Conservation (phyloP, 306 rosid genomes). For the Herpetospermum pedunculosum region DNA sequence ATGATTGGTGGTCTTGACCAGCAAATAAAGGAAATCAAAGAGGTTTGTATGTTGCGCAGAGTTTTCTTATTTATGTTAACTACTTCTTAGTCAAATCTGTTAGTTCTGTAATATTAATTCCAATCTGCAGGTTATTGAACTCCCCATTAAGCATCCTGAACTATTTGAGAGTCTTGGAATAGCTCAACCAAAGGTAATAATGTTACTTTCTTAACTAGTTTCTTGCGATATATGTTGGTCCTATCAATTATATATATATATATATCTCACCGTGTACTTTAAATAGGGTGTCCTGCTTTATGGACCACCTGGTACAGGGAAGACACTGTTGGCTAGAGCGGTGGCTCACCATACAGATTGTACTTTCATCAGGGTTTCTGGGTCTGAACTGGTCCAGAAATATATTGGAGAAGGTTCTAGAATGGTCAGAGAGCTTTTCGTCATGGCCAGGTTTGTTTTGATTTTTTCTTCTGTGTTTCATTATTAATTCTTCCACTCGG, state of each 20-base stretch:
- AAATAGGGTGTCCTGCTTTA: slow-evolving; percentile 80
- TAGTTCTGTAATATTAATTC: neutral
- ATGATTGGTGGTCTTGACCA: slow-evolving; percentile 99
- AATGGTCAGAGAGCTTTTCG: slow-evolving; percentile 97
- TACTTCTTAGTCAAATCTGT: neutral
- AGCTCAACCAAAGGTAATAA: slow-evolving; percentile 93
- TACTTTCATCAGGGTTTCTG: slow-evolving; percentile 98
- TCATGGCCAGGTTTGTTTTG: slow-evolving; percentile 89
- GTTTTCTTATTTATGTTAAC: slow-evolving; percentile 9
- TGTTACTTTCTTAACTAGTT: neutral
- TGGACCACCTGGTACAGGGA: slow-evolving; percentile 99
- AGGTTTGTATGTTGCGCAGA: slow-evolving; percentile 30
- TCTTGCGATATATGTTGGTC: neutral
- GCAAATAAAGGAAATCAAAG: slow-evolving; percentile 96
- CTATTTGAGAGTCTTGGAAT: slow-evolving; percentile 99
- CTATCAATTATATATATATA: neutral
- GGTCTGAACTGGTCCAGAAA: slow-evolving; percentile 94
- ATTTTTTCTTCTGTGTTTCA: slow-evolving; percentile 1
- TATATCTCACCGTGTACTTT: slow-evolving; percentile 4
- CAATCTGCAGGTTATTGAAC: slow-evolving; percentile 74
- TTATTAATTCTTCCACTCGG: neutral
- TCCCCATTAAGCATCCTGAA: slow-evolving; percentile 97
- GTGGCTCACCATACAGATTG: slow-evolving; percentile 99
- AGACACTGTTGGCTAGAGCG: slow-evolving; percentile 96
- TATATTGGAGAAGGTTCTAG: slow-evolving; percentile 99